Conservation (phyloP, 2,329 filamentous ascomycete species). For the Talaromyces piceae region DNA sequence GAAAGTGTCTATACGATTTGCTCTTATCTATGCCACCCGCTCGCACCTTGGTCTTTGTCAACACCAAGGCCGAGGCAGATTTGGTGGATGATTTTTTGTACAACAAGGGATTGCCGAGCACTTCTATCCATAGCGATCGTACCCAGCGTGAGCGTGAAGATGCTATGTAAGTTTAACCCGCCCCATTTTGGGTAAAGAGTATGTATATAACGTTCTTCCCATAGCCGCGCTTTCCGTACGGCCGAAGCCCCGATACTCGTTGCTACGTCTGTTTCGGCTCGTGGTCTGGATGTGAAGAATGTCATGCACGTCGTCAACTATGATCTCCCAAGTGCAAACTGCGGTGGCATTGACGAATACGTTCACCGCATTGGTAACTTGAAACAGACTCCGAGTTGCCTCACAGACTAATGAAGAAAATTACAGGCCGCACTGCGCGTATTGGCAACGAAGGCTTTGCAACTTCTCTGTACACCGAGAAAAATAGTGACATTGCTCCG, state of each 20-base stretch:
- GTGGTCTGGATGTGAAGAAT: conserved; percentile 81
- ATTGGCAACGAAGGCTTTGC: conserved; percentile 83
- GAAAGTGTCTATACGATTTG: conserved; percentile 62
- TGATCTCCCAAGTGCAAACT: conserved; percentile 64
- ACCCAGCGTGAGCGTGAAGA: conserved; percentile 90
- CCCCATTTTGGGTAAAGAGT: neutral
- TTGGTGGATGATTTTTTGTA: conserved; percentile 81
- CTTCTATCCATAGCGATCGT: conserved; percentile 80
- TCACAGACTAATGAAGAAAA: neutral
- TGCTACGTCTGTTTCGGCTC: conserved; percentile 77
- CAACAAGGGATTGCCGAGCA: conserved; percentile 70
- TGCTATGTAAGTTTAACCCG: conserved; percentile 59
- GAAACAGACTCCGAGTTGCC: neutral
- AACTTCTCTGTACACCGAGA: conserved; percentile 79
- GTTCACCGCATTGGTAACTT: conserved; percentile 78
- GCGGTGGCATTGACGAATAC: conserved; percentile 91
- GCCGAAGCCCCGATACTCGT: conserved; percentile 73
- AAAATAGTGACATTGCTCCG: conserved; percentile 63
- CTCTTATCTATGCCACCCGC: conserved; percentile 62
- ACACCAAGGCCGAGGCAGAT: conserved; percentile 70
- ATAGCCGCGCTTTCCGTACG: conserved; percentile 64
- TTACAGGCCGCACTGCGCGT: conserved; percentile 75
- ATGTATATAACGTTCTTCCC: neutral
- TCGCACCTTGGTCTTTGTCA: conserved; percentile 85
- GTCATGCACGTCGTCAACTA: conserved; percentile 92